Evolutionary conservation across 2,329 filamentous ascomycete genomes (phyloP).

Genomic region (Aureobasidium sp.): DNA sequence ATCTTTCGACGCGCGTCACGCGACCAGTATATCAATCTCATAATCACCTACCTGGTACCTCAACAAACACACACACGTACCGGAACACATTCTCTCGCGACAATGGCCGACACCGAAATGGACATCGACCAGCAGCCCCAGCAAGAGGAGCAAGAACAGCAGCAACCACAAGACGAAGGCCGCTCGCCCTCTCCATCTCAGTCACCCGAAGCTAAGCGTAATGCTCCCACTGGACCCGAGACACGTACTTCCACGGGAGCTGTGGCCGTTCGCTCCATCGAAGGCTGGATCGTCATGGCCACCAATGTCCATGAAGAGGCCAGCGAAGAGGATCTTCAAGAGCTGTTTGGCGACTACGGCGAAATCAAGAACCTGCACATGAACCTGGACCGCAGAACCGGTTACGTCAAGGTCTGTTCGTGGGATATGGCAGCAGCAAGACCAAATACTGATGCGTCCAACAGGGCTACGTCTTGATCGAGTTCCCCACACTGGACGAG

Average conservation of each 20-base stretch:
- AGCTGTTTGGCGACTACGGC: slow-evolving; percentile 75
- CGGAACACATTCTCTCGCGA: background rate
- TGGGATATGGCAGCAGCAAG: background rate
- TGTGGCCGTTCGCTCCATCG: slow-evolving; percentile 76
- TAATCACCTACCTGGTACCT: background rate
- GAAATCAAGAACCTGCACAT: slow-evolving; percentile 83
- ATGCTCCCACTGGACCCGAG: slow-evolving; percentile 38
- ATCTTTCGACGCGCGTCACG: background rate
- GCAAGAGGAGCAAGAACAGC: slow-evolving; percentile 20
- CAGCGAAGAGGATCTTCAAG: slow-evolving; percentile 73
- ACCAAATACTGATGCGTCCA: background rate
- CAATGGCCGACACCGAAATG: slow-evolving; percentile 45
- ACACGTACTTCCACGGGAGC: slow-evolving; percentile 68
- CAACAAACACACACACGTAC: background rate
- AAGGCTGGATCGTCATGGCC: slow-evolving; percentile 82
- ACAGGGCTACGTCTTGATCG: slow-evolving; percentile 78
- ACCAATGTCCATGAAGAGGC: slow-evolving; percentile 86
- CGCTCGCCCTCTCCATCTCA: slow-evolving; percentile 21
- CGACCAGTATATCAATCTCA: background rate
- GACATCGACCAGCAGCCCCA: slow-evolving; percentile 43
- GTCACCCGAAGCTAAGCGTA: slow-evolving; percentile 12
- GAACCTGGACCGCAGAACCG: slow-evolving; percentile 73
- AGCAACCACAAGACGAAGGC: background rate
- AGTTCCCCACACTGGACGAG: slow-evolving; percentile 72
- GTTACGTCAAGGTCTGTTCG: slow-evolving; percentile 70